Base-by-base conservation (phyloP, 2,329 filamentous ascomycete species). In the Daldinia sp. region DNA sequence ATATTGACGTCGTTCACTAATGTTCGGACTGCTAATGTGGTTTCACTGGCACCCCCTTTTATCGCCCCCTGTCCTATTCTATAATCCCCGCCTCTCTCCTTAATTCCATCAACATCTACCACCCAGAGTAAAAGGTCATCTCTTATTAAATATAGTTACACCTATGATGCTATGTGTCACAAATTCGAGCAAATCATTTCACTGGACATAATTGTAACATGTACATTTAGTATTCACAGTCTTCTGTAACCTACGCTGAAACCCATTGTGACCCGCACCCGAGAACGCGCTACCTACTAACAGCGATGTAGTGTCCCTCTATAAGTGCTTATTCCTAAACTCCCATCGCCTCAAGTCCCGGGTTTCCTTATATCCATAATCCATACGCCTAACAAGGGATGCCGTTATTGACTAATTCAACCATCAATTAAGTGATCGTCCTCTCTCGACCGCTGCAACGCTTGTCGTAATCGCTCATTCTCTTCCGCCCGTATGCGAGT, bases 401-500 rank as follows among this genome's bases (percentile, higher is more conserved):
- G 12, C 6, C 6, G 9, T 56, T 30, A 37, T 26, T 13, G 60
- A 20, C 26, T 30, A 13, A 53, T 53, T 69, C 46, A 76, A 5
- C 77, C 80, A 1, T 84, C 84, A 54, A 86, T 82, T 69, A 84
- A 70, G 0, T 75, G 74, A 59, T 81, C 80, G 30, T 81, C 80
- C 39, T 83, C 82, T 48, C 79, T 81, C 3, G 82, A 83, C 68
- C 82, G 82, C 13, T 82, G 81, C 60, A 90, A 73, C 2, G 84
- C 85, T 73, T 86, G 82, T 62, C 82, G 80, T 28, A 90, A 81
- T 58, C 85, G 81, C 37, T 90, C 87, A 46, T 88, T 84, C 81
- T 92, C 89, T 15, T 87, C 79, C 33, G 82, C 84, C 60, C 87
- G 82, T 18, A 88, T 86, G 68, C 87, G 86, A 46, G 86, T 84